A percentile compares a stretch with the other conserved stretches of the same genome.
phyloP scores from a whole-genome alignment of 1,284 basidiomycete genomes.

The Limonomyces culmigenus region DNA sequence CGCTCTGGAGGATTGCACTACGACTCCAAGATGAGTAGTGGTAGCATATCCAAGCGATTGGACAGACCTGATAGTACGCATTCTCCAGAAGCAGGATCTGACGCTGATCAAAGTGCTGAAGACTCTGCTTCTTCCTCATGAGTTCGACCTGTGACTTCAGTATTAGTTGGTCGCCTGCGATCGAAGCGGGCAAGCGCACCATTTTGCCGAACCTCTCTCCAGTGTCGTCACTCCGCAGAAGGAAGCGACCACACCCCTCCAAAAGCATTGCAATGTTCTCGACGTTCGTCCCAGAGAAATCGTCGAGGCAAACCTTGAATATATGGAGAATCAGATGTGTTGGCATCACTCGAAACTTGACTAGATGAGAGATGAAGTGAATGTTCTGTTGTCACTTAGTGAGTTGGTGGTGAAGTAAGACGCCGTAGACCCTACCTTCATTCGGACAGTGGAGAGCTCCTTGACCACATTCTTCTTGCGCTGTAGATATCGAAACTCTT shows the following conservation, averaged over 20 bases:
- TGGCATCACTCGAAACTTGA: slow-evolving; percentile 92
- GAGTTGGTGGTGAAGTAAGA: not conserved
- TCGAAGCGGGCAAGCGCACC: slow-evolving; percentile 24
- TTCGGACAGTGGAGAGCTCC: slow-evolving; percentile 70
- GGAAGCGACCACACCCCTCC: slow-evolving; percentile 88
- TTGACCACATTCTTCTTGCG: slow-evolving; percentile 83
- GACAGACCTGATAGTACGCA: slow-evolving; percentile 84
- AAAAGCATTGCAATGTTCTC: slow-evolving; percentile 87
- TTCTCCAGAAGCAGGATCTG: slow-evolving; percentile 88
- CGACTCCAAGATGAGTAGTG: slow-evolving; percentile 4
- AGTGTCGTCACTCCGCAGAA: slow-evolving; percentile 81
- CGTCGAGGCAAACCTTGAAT: slow-evolving; percentile 93
- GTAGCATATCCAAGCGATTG: not conserved
- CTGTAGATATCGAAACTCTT: slow-evolving; percentile 94
- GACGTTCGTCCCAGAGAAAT: slow-evolving; percentile 84
- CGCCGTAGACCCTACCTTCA: slow-evolving; percentile 55
- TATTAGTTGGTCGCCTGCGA: not conserved
- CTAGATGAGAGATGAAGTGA: slow-evolving; percentile 79
- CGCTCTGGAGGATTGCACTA: slow-evolving; percentile 97
- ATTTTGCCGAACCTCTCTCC: slow-evolving; percentile 70
- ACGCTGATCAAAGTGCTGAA: slow-evolving; percentile 84
- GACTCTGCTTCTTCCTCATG: slow-evolving; percentile 85
- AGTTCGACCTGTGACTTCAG: slow-evolving; percentile 57
- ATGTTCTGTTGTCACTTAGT: slow-evolving; percentile 45
- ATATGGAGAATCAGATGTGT: slow-evolving; percentile 87